phyloP scores from a whole-genome alignment of 805 yeast species.

The Yamadazyma sp. region DNA sequence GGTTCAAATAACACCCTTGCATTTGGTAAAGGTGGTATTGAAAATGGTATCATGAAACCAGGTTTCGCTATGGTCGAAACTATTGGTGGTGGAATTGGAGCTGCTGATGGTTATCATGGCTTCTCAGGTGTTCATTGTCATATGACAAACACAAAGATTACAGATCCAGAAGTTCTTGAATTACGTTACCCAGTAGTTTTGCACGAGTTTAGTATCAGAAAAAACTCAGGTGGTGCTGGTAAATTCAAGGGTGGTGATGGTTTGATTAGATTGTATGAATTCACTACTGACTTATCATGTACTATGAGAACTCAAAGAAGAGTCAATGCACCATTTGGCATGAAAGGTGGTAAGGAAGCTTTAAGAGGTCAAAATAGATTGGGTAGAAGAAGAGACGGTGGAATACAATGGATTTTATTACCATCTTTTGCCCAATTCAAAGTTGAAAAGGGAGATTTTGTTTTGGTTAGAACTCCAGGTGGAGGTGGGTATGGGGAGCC shows the following conservation, averaged over 20 bases:
- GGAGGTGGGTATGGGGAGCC: conserved; percentile 62
- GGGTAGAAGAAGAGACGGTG: conserved; percentile 26
- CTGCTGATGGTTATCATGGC: conserved; percentile 20
- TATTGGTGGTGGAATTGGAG: conserved; percentile 20
- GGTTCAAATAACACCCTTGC: conserved; percentile 20
- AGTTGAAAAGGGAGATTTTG: conserved; percentile 58
- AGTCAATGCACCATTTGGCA: conserved; percentile 16
- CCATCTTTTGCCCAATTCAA: conserved; percentile 66
- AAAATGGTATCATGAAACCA: conserved; percentile 12
- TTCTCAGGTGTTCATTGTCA: conserved; percentile 39
- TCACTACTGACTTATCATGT: conserved; percentile 11
- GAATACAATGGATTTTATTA: conserved; percentile 18
- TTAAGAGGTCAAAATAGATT: conserved; percentile 35
- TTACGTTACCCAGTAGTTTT: conserved; percentile 19
- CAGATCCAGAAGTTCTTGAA: conserved; percentile 23
- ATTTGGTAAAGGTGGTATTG: conserved; percentile 19
- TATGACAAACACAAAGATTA: conserved; percentile 38
- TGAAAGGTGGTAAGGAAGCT: conserved; percentile 25
- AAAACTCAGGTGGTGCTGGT: conserved; percentile 18
- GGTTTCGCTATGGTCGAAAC: conserved; percentile 19
- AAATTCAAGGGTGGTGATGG: conserved; percentile 17
- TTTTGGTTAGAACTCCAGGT: conserved; percentile 72
- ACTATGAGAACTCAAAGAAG: conserved; percentile 16
- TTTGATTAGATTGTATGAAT: conserved; percentile 13
- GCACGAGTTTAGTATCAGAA: conserved; percentile 14